Evolutionary conservation across 257 asterid species (phyloP).

Genomic region (Ligustrum vulgare): DNA sequence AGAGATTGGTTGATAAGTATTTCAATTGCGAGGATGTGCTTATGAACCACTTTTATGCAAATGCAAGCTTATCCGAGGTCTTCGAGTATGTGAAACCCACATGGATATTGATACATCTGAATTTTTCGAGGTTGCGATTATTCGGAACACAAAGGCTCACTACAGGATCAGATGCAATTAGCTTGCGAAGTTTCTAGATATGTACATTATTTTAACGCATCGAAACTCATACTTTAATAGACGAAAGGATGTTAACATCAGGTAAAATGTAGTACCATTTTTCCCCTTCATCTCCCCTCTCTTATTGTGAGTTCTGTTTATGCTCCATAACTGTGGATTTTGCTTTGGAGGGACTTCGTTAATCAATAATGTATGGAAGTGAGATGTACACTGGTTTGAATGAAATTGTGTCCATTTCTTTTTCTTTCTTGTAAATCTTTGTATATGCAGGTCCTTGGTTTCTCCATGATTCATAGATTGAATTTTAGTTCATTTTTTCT

Average conservation of each 20-base stretch:
- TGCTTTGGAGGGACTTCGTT: conserved; percentile 33
- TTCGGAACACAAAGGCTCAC: conserved; percentile 68
- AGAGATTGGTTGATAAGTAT: conserved; percentile 56
- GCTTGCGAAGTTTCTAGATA: conserved; percentile 36
- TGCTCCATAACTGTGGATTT: conserved; percentile 31
- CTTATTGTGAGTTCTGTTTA: conserved; percentile 23
- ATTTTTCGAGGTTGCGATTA: conserved; percentile 77
- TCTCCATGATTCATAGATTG: neutral
- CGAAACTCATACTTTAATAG: conserved; percentile 57
- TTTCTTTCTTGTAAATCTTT: neutral
- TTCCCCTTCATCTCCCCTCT: neutral
- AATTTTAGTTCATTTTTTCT: too few species aligned
- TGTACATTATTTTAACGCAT: conserved; percentile 63
- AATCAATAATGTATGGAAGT: conserved; percentile 27
- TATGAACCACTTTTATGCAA: conserved; percentile 86
- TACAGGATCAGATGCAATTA: conserved; percentile 67
- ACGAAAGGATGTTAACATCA: conserved; percentile 58
- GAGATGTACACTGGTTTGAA: conserved; percentile 44
- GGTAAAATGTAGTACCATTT: conserved; percentile 15
- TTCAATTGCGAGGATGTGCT: conserved; percentile 93
- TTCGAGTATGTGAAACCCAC: conserved; percentile 79
- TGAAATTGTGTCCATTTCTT: neutral
- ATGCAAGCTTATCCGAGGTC: conserved; percentile 45
- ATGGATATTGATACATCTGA: conserved; percentile 82
- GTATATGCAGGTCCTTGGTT: neutral